Evolutionary conservation across 164 flowering plant species (phyloP).

Genomic region (Nymphaea colorata): DNA sequence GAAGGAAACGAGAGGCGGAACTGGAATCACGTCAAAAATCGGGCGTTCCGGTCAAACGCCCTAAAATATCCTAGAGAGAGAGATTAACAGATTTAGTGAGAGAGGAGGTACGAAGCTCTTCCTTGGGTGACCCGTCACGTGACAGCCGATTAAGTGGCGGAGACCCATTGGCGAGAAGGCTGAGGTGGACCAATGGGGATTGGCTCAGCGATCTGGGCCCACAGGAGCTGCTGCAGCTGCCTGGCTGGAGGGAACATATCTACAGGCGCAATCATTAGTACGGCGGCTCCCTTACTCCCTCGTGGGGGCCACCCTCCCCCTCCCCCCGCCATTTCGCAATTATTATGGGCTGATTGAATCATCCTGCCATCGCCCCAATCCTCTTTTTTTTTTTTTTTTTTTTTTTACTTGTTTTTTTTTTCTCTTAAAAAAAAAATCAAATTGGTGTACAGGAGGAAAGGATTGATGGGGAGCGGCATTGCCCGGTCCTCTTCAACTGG

Average conservation of each 20-base stretch:
- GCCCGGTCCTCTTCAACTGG: no score
- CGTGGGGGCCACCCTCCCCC: background rate
- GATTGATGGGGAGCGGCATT: no score
- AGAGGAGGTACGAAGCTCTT: background rate
- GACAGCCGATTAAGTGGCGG: no score
- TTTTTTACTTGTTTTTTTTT: no score
- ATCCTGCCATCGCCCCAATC: conserved; percentile 3
- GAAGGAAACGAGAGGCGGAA: no score
- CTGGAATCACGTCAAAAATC: no score
- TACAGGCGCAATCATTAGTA: background rate
- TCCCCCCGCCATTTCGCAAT: background rate
- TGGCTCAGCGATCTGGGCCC: no score
- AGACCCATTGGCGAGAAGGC: no score
- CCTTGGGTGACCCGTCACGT: background rate
- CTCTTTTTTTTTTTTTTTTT: background rate
- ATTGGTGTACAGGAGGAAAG: no score
- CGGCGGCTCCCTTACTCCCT: background rate
- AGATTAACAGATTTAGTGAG: conserved; percentile 9
- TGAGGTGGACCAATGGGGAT: no score
- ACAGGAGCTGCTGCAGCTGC: background rate
- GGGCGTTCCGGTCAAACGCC: no score
- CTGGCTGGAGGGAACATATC: background rate
- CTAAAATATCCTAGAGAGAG: background rate
- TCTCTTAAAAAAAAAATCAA: no score
- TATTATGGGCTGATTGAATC: conserved; percentile 9